Conservation (phyloP, 1,284 basidiomycete species). For the Coniferiporia sulphurascens region DNA sequence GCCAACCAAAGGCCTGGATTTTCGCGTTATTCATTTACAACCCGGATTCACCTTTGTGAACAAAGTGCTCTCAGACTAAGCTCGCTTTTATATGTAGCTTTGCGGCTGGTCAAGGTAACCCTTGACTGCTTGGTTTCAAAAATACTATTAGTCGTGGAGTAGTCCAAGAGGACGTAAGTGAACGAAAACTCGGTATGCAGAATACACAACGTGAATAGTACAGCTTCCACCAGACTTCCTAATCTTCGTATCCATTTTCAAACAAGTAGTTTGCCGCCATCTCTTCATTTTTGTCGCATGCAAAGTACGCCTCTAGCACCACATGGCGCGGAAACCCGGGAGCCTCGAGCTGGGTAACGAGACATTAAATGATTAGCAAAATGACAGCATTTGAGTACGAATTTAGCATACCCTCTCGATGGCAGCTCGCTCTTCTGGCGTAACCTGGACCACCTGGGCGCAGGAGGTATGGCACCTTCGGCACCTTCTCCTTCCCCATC, state of each 20-base stretch:
- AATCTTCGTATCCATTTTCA: constrained; percentile 64
- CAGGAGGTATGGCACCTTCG: constrained; percentile 46
- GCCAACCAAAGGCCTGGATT: too few species aligned
- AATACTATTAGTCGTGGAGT: constrained; percentile 9
- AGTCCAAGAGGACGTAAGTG: neutral
- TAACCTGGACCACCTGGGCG: constrained; percentile 70
- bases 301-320: constrained; percentile 83
- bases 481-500: constrained; percentile 45
- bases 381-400: constrained; percentile 1
- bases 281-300: constrained; percentile 94
- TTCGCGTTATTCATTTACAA: too few species aligned
- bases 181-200: neutral
- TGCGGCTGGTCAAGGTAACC: neutral
- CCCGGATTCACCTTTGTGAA: too few species aligned
- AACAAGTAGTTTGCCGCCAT: constrained; percentile 90
- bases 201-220: constrained; percentile 5
- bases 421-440: constrained; percentile 79
- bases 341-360: constrained; percentile 57
- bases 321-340: constrained; percentile 81
- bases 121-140: neutral
- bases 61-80: too few species aligned
- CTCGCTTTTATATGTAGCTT: too few species aligned
- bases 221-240: neutral
- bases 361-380: constrained; percentile 16
- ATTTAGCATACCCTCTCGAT: constrained; percentile 70